phyloP scores from a whole-genome alignment of 2,329 filamentous ascomycete species.

The Penicillium italicum region DNA sequence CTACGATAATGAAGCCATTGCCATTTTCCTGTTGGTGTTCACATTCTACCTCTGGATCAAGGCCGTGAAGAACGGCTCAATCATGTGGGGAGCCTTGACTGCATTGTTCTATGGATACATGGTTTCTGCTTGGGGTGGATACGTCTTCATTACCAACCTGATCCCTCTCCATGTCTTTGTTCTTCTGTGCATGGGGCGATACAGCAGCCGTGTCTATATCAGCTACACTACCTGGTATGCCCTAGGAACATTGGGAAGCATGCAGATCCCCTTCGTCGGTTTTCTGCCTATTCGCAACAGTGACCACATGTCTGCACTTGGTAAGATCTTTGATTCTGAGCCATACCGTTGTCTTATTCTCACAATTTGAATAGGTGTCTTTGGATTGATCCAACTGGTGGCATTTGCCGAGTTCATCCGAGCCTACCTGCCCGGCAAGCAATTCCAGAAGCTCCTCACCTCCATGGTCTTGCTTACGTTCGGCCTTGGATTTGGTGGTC shows the following conservation, averaged over 20 bases:
- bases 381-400: conserved; percentile 90
- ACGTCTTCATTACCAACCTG: conserved; percentile 98
- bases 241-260: conserved; percentile 89
- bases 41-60: conserved; percentile 99
- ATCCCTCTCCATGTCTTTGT: conserved; percentile 92
- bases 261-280: conserved; percentile 99
- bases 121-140: conserved; percentile 99
- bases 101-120: conserved; percentile 99
- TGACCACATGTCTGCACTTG: conserved; percentile 96
- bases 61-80: conserved; percentile 91
- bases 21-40: conserved; percentile 96
- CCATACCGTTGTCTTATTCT: conserved; percentile 12
- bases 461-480: conserved; percentile 72
- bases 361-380: conserved; percentile 63
- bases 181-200: conserved; percentile 92
- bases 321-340: conserved; percentile 48
- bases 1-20: conserved; percentile 99
- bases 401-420: conserved; percentile 89
- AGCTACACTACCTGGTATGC: conserved; percentile 98
- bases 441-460: conserved; percentile 87
- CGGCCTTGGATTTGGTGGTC: conserved; percentile 65
- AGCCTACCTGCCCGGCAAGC: conserved; percentile 80
- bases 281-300: conserved; percentile 95
- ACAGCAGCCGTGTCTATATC: conserved; percentile 90
- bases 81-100: conserved; percentile 92